These are phyloP conservation scores for Musa balbisiana DNA, from an alignment of 202 grass and related monocot genomes.

Conservation along the genomic window DNA sequence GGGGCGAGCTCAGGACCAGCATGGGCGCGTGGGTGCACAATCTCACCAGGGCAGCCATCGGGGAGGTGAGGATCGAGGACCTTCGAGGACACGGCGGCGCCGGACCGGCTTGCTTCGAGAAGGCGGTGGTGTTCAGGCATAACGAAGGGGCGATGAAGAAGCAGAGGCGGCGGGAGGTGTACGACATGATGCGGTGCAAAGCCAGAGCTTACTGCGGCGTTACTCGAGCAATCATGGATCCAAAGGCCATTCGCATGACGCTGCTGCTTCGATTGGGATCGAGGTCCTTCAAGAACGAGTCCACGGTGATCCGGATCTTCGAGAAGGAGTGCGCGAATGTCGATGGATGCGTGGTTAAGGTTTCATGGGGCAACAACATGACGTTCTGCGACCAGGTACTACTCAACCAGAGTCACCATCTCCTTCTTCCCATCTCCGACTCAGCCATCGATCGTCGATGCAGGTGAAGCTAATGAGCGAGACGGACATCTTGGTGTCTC, in stretches of 20 bases:
- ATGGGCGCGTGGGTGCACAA: constrained; percentile 37
- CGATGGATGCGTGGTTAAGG: constrained; percentile 30
- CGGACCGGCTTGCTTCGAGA: constrained; percentile 48
- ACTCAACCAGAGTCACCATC: neutral
- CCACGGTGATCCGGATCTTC: constrained; percentile 33
- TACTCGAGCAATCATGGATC: neutral
- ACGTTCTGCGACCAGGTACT: constrained; percentile 60
- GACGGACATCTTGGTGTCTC: constrained; percentile 48
- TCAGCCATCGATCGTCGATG: neutral
- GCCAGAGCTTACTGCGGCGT: constrained; percentile 41
- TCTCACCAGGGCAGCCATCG: constrained; percentile 31
- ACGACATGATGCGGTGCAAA: constrained; percentile 49
- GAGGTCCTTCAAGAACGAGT: constrained; percentile 59
- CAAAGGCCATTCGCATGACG: constrained; percentile 28
- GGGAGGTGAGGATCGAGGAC: constrained; percentile 33
- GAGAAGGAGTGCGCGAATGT: constrained; percentile 28
- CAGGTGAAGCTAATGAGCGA: constrained; percentile 51
- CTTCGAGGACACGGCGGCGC: constrained; percentile 7
- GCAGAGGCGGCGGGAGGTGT: constrained; percentile 28
- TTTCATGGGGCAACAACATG: constrained; percentile 29
- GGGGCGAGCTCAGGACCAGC: constrained; percentile 33
- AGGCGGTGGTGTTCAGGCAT: constrained; percentile 45
- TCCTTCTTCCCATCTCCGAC: neutral
- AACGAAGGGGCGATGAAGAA: constrained; percentile 25
- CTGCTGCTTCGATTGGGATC: constrained; percentile 38